Conservation (phyloP, 225 moss, liverwort and hornwort genomes). For the Ulota crispa region DNA sequence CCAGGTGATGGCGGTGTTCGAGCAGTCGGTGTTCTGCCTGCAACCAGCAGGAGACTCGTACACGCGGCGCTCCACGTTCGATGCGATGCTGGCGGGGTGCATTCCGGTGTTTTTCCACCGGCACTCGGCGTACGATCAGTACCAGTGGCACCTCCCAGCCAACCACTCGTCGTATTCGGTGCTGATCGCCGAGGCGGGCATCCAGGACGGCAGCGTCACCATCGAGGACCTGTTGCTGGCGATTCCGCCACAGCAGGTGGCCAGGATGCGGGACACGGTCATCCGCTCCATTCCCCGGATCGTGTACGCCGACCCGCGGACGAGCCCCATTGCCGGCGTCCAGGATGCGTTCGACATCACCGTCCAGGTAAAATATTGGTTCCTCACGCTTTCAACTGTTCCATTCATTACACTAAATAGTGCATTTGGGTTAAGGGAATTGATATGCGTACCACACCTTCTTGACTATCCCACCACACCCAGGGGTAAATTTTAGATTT, state of each 20-base stretch:
- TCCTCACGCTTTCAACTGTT: too few relatives aligned
- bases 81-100: constrained; percentile 86
- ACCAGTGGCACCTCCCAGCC: constrained; percentile 73
- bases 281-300: constrained; percentile 66
- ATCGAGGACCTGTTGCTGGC: constrained; percentile 51
- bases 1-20: constrained; percentile 69
- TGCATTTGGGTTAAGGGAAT: too few relatives aligned
- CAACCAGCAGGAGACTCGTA: constrained; percentile 88
- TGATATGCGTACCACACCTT: too few relatives aligned
- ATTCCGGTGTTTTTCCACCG: constrained; percentile 87
- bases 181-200: constrained; percentile 42
- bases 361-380: constrained; percentile 33
- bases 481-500: too few relatives aligned
- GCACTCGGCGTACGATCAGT: constrained; percentile 75
- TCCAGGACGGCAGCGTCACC: constrained; percentile 35
- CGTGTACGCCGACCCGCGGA: constrained; percentile 57
- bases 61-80: constrained; percentile 79
- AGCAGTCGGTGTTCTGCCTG: constrained; percentile 76
- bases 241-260: constrained; percentile 46
- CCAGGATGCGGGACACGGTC: constrained; percentile 60
- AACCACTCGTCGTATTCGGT: constrained; percentile 65
- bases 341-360: constrained; percentile 76
- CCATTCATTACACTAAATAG: too few relatives aligned
- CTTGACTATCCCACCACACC: too few relatives aligned
- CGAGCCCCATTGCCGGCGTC: constrained; percentile 27